Evolutionary conservation across 371 early-diverging fungal genomes (phyloP).

Genomic region (Mucor piriformis): DNA sequence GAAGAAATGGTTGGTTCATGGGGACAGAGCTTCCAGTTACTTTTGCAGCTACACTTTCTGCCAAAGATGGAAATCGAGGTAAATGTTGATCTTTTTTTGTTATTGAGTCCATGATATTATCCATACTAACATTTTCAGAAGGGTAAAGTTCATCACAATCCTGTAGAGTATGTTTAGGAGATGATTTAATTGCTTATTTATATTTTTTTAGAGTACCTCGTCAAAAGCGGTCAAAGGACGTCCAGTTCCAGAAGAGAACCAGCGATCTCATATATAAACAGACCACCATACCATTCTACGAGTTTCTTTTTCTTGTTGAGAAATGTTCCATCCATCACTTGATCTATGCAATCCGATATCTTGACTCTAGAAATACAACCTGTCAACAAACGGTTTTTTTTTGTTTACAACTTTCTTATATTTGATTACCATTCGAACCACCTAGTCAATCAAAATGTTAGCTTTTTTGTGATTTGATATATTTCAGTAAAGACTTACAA

Average conservation of each 20-base stretch:
- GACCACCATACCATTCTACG: slow-evolving; percentile 60
- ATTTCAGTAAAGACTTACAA: slow-evolving; percentile 10
- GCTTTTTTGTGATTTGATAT: background rate
- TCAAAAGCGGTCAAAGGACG: slow-evolving; percentile 35
- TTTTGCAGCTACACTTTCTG: slow-evolving; percentile 1
- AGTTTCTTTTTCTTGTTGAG: slow-evolving; percentile 47
- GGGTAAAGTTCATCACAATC: slow-evolving; percentile 40
- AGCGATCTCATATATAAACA: slow-evolving; percentile 51
- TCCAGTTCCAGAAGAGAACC: slow-evolving; percentile 35
- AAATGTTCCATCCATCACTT: slow-evolving; percentile 37
- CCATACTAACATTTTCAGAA: slow-evolving; percentile 30
- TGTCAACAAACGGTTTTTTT: slow-evolving; percentile 9
- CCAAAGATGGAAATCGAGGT: slow-evolving; percentile 23
- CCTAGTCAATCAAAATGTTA: slow-evolving; percentile 3
- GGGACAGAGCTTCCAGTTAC: slow-evolving; percentile 8
- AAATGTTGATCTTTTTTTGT: slow-evolving; percentile 19
- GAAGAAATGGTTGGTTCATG: slow-evolving; percentile 40
- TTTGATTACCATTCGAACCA: slow-evolving; percentile 27
- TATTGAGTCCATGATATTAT: slow-evolving; percentile 39
- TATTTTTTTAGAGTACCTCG: slow-evolving; percentile 8
- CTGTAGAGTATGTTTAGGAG: slow-evolving; percentile 4
- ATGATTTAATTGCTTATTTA: background rate
- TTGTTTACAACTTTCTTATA: background rate
- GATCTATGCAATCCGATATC: slow-evolving; percentile 58
- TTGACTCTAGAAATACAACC: slow-evolving; percentile 36